These are phyloP conservation scores for Athelia sp. DNA, from an alignment of 1,284 basidiomycete genomes.

Conservation along the genomic window DNA sequence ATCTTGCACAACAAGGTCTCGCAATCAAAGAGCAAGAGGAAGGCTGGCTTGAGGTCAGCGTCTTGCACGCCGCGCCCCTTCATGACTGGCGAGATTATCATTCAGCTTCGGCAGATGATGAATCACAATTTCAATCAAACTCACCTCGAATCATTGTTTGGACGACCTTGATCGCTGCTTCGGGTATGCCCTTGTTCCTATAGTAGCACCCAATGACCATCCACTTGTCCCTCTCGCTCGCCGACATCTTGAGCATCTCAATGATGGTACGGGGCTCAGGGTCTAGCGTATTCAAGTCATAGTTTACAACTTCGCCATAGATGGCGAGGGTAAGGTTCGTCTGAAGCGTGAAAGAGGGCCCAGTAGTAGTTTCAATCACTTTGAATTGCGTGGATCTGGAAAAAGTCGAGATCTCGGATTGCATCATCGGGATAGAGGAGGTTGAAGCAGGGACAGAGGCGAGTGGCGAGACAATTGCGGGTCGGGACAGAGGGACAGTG, in stretches of 20 bases:
- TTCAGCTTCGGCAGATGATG: background rate
- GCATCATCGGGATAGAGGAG: too few species aligned
- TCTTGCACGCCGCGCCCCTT: background rate
- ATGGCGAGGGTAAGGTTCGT: background rate
- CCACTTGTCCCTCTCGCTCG: background rate
- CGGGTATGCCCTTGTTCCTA: background rate
- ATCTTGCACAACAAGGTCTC: background rate
- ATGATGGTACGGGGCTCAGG: background rate
- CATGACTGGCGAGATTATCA: background rate
- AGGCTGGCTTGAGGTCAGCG: background rate
- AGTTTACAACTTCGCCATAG: background rate
- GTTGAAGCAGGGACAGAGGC: too few species aligned
- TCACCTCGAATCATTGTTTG: background rate
- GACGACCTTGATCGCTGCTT: background rate
- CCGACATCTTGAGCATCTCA: background rate
- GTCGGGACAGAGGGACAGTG: too few species aligned
- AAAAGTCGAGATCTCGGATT: too few species aligned
- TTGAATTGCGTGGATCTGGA: too few species aligned
- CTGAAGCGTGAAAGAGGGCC: background rate
- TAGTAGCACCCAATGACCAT: background rate
- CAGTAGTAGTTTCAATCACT: too few species aligned
- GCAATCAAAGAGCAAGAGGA: background rate
- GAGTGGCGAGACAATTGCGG: too few species aligned
- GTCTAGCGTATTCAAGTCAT: background rate
- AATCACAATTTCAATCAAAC: too few species aligned